Evolutionary conservation across 371 early-diverging fungal species (phyloP).

Genomic region (Actinomucor elegans): DNA sequence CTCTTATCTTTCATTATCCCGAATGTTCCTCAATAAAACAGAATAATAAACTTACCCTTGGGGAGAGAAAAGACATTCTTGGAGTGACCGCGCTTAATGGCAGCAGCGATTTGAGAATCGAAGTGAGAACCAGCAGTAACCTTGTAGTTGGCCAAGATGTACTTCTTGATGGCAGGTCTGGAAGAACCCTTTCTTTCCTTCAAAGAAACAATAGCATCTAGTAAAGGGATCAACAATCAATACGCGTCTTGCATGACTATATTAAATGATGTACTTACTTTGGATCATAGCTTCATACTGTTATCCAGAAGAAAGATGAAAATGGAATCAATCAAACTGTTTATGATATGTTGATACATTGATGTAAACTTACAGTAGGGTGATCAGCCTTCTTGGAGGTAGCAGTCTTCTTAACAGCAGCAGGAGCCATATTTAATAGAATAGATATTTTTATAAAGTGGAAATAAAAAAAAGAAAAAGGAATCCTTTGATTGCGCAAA

Average conservation of each 20-base stretch:
- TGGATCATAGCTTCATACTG: slow-evolving; percentile 55
- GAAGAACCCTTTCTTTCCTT: slow-evolving; percentile 81
- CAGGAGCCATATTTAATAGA: slow-evolving; percentile 15
- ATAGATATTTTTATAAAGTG: slow-evolving; percentile 1
- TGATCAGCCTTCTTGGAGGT: slow-evolving; percentile 50
- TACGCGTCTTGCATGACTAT: background rate
- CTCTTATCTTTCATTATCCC: background rate
- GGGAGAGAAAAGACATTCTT: slow-evolving; percentile 67
- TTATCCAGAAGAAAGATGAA: background rate
- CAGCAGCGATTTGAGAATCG: slow-evolving; percentile 66
- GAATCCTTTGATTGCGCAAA: background rate
- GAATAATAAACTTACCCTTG: slow-evolving; percentile 51
- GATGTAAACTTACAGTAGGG: slow-evolving; percentile 40
- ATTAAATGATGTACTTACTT: slow-evolving; percentile 20
- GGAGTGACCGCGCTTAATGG: slow-evolving; percentile 76
- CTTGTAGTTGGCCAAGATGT: slow-evolving; percentile 77
- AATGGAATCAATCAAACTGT: background rate
- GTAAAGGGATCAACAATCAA: background rate
- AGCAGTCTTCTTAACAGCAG: slow-evolving; percentile 29
- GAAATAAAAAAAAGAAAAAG: slow-evolving; percentile 6
- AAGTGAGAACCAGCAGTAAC: slow-evolving; percentile 50
- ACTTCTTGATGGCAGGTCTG: slow-evolving; percentile 83
- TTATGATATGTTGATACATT: background rate
- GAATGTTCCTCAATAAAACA: too few species aligned
- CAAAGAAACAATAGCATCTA: slow-evolving; percentile 63